Evolutionary conservation across 345 rosid species (phyloP), one percentile per base, ranked within the genome.

Genomic region (Eucalyptus sp.): DNA sequence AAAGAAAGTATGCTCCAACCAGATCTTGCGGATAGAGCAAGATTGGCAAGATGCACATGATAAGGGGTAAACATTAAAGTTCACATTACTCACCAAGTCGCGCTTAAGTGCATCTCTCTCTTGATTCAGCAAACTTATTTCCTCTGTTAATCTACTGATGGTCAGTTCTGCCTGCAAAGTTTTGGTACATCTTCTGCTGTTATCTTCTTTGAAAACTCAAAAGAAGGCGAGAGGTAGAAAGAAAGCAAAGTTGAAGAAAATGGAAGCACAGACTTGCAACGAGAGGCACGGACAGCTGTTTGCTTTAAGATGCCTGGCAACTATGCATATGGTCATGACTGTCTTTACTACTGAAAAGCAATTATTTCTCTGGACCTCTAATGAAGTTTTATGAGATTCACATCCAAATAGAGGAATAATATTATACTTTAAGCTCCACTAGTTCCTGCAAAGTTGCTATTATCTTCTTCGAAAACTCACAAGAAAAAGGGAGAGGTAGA

Each of bases 141-240:
- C 96, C 79, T 93, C 93, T 24, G 86, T 90, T 88, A 95, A 90
- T 90, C 90, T 89, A 64, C 31, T 64, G 44, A 94, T 92, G 37
- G 89, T 91, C 80, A 49, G 89, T 51, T 93, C 94, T 87, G 96
- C 95, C 96, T 94, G 92, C 71, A 91, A 89, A 86, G 37, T 2
- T 24, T 5, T 3, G 71, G 31, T 86, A 31, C 14, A 4, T 58
- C 50, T 66, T 84, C 50, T 22, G 14, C 46, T 76, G 44, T 41
- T 76, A 20, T 76, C 84, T 76, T 76, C 84, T 76, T 76, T 41
- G 43, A 76, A 76, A 76, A 20, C 84, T 41, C 46, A 76, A 76
- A 76, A 17, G 24, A 20, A 6, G 46, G 46, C 0, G 84, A 76
- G 83, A 76, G 15, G 29, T 1, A 71, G 46, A 10, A 33, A 76